Base-by-base conservation (phyloP, 495 filamentous ascomycete species). In the Xylaria cubensis region DNA sequence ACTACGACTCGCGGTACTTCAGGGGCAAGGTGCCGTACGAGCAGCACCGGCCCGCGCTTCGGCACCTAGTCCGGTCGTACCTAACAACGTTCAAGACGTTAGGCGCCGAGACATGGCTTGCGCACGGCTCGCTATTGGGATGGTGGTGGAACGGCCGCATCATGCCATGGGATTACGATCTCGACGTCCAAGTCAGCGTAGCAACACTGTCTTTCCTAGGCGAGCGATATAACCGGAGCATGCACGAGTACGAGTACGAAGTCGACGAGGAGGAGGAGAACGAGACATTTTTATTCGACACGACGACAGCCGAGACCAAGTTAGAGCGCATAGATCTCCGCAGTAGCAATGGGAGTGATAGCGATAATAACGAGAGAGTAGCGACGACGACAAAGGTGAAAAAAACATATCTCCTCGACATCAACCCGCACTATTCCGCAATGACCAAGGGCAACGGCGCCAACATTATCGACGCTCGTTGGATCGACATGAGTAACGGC, bases 101-200 rank as follows among this genome's bases (percentile, higher is more conserved):
- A 39, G 85, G 87, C 0, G 79, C 93, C 69, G 92, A 94, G 77
- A 94, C 93, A 5, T 97, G 94, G 94, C 90, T 97, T 73, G 92
- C 93, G 44, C 94, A 97, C 80, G 94, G 94, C 29, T 95, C 93
- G 19, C 83, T 97, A 58, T 81, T 97, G 61, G 94, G 94, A 15
- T 97, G 93, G 93, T 96, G 92, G 92, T 97, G 94, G 94, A 95
- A 94, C 76, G 92, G 90, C 21, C 88, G 89, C 82, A 87, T 94
- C 76, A 88, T 95, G 75, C 93, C 93, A 12, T 97, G 93, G 93
- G 93, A 97, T 78, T 93, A 89, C 86, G 93, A 97, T 79, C 84
- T 97, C n/a, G 93, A 97, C 77, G 92, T 90, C 4, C 93, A 97
- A 80, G 90, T 97, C 29, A 88, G 87, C 36, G 85, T 83, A 13